Evolutionary conservation across 2,329 filamentous ascomycete genomes (phyloP).

Genomic region (Bipolaris cookei): DNA sequence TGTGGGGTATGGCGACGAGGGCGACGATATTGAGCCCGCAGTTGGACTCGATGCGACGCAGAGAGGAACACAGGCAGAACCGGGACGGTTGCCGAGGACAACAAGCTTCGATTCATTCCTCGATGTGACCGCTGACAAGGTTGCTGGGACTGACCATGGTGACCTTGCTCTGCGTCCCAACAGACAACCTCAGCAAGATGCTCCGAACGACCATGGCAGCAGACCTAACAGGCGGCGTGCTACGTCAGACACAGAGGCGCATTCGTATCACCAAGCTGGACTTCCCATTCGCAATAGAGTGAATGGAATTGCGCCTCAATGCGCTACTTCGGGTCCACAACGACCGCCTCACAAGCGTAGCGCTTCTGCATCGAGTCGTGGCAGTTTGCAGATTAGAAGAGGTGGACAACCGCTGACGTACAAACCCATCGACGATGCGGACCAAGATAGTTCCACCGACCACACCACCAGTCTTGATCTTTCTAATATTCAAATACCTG

Average conservation of each 20-base stretch:
- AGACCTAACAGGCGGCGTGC: conserved; percentile 26
- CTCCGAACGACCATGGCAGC: conserved; percentile 14
- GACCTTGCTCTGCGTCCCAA: conserved; percentile 28
- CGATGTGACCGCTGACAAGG: conserved; percentile 61
- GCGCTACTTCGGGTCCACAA: conserved; percentile 29
- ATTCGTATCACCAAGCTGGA: conserved; percentile 27
- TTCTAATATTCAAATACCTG: conserved; percentile 42
- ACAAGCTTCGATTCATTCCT: conserved; percentile 67
- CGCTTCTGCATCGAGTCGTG: conserved; percentile 46
- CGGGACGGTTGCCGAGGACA: conserved; percentile 46
- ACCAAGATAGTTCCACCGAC: conserved; percentile 42
- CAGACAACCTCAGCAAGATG: conserved; percentile 21
- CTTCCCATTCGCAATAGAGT: conserved; percentile 37
- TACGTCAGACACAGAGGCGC: conserved; percentile 36
- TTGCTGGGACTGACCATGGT: conserved; percentile 49
- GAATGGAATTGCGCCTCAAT: conserved; percentile 28
- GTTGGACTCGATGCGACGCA: conserved; percentile 38
- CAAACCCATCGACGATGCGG: conserved; percentile 30
- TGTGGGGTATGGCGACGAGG: conserved; percentile 62
- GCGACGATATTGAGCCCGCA: conserved; percentile 46
- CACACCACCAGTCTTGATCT: conserved; percentile 38
- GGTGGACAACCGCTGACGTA: conserved; percentile 19
- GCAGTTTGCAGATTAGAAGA: conserved; percentile 44
- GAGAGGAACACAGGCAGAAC: conserved; percentile 31
- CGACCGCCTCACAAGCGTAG: conserved; percentile 30